Evolutionary conservation across 805 yeast genomes (phyloP).

Genomic region (Wickerhamiella lipophila): DNA sequence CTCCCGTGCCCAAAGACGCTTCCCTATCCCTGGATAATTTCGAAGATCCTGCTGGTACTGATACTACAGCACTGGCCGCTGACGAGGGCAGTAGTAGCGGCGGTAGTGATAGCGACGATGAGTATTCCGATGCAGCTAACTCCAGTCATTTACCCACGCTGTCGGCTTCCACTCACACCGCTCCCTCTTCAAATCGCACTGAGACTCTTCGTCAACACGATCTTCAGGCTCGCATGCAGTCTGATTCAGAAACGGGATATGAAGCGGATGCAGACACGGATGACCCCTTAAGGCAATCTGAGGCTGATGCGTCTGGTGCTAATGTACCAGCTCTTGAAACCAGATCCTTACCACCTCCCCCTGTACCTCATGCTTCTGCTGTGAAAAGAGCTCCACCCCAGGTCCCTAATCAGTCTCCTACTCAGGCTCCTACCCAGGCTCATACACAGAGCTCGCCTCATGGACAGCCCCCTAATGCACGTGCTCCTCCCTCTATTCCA

Average conservation of each 20-base stretch:
- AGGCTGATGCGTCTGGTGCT: too few relatives aligned
- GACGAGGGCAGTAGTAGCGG: conserved; percentile 1
- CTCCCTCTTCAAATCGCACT: neutral
- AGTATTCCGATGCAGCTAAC: conserved; percentile 6
- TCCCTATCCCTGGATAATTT: neutral
- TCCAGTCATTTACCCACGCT: neutral
- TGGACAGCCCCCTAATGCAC: too few relatives aligned
- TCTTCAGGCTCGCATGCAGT: neutral
- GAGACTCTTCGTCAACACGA: conserved; percentile 1
- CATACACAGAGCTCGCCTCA: conserved; percentile 16
- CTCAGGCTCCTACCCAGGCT: conserved; percentile 7
- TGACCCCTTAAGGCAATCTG: neutral
- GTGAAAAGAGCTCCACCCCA: neutral
- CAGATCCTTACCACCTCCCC: too few relatives aligned
- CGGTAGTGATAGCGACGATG: neutral
- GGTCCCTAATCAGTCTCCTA: neutral
- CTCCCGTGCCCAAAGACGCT: neutral
- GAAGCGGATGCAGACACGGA: conserved; percentile 8
- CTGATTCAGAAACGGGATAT: conserved; percentile 8
- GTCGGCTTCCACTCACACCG: neutral
- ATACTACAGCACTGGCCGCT: conserved; percentile 7
- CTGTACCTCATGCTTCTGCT: neutral
- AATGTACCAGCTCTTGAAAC: too few relatives aligned
- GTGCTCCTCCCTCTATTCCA: conserved; percentile 4
- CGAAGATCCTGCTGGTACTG: neutral